Conservation (phyloP, 1,284 basidiomycete species). For the Apiotrichum sp. region DNA sequence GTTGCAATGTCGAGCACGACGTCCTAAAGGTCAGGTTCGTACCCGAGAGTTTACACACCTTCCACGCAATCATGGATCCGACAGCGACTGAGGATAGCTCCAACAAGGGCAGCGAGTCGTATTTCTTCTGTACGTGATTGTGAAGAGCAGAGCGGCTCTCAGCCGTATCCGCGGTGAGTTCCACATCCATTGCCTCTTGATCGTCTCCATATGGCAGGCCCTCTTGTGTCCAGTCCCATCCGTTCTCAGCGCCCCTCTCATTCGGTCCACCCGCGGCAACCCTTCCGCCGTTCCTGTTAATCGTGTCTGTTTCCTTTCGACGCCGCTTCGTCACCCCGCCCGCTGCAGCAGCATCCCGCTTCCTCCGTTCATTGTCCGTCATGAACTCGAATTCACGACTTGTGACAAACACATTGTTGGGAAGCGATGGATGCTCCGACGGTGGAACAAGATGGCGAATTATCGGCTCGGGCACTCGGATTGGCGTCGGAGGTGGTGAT, state of each 20-base stretch:
- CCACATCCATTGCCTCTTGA: conserved; percentile 8
- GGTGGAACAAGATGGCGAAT: conserved; percentile 21
- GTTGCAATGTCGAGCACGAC: conserved; percentile 32
- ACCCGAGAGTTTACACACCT: conserved; percentile 19
- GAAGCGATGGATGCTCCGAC: conserved; percentile 24
- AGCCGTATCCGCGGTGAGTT: neutral
- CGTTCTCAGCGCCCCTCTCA: neutral
- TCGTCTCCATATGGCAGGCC: neutral
- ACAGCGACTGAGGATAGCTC: neutral
- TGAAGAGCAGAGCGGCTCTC: neutral
- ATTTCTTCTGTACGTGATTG: conserved; percentile 8
- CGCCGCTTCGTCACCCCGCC: neutral
- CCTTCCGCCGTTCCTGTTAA: neutral
- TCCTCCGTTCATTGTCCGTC: conserved; percentile 9
- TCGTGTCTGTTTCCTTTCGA: neutral
- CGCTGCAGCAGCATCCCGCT: neutral
- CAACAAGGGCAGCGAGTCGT: conserved; percentile 9
- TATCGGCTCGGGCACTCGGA: conserved; percentile 4
- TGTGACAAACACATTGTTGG: conserved; percentile 39
- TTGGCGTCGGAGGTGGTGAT: conserved; percentile 7
- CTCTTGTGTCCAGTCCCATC: conserved; percentile 2
- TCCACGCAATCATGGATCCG: conserved; percentile 27
- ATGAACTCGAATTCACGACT: conserved; percentile 22
- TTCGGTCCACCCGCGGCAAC: too few relatives aligned
- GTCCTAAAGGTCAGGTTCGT: conserved; percentile 17